Conservation (phyloP, 2,329 filamentous ascomycete species). For the Stagonosporopsis chrysanthemi region DNA sequence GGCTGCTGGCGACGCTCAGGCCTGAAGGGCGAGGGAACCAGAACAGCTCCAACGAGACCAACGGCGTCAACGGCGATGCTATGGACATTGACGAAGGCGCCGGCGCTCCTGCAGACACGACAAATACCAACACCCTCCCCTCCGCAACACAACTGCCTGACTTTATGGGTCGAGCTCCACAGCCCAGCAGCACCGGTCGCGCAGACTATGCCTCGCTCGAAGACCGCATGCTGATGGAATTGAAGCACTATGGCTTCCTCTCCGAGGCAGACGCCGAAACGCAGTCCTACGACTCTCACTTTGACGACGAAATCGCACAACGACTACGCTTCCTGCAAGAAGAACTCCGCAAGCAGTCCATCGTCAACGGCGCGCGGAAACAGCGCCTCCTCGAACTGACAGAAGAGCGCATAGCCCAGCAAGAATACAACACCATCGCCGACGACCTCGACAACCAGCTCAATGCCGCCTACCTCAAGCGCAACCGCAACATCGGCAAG, state of each 20-base stretch:
- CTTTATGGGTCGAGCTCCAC: conserved; percentile 80
- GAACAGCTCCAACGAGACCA: conserved; percentile 61
- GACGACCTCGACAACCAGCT: conserved; percentile 96
- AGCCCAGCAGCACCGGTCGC: conserved; percentile 65
- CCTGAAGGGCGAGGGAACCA: conserved; percentile 73
- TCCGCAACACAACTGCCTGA: conserved; percentile 83
- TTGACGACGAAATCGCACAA: conserved; percentile 92
- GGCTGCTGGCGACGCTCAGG: conserved; percentile 80
- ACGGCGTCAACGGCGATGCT: conserved; percentile 59
- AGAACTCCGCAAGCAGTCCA: conserved; percentile 80
- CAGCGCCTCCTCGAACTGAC: conserved; percentile 84
- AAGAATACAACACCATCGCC: conserved; percentile 95
- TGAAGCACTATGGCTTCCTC: conserved; percentile 89
- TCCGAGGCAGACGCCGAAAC: conserved; percentile 71
- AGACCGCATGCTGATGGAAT: conserved; percentile 87
- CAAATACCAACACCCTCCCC: conserved; percentile 55
- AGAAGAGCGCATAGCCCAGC: conserved; percentile 91
- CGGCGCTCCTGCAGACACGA: conserved; percentile 41
- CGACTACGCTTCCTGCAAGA: conserved; percentile 85
- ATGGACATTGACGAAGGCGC: conserved; percentile 57
- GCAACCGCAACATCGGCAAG: conserved; percentile 92
- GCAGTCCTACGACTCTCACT: conserved; percentile 86
- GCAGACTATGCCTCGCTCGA: conserved; percentile 88
- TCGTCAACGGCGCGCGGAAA: conserved; percentile 91
- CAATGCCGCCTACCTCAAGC: conserved; percentile 93